Evolutionary conservation across 2,329 filamentous ascomycete genomes (phyloP).

Genomic region (Sclerotinia borealis): DNA sequence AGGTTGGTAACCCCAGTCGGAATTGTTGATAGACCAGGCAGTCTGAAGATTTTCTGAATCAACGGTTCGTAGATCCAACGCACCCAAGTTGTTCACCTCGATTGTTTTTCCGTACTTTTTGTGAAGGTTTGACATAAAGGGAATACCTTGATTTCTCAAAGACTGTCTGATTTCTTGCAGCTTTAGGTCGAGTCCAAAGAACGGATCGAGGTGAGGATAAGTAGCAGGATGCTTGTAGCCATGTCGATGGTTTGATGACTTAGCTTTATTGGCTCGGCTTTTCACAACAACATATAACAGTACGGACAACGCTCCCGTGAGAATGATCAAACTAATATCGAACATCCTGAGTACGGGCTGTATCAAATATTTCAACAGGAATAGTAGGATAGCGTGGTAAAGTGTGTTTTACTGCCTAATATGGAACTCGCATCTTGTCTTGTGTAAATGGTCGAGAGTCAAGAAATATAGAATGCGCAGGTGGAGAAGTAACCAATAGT

Average conservation of each 20-base stretch:
- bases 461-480: not conserved
- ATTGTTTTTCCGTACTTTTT: not conserved
- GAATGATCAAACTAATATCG: not conserved
- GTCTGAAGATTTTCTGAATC: not conserved
- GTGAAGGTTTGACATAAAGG: not conserved
- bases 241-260: not conserved
- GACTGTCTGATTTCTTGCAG: not conserved
- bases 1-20: conserved; percentile 3
- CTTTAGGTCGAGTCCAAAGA: conserved; percentile 3
- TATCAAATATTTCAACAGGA: too few species aligned
- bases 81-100: not conserved
- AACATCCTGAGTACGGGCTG: not conserved
- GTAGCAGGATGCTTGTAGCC: not conserved
- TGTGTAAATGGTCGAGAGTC: not conserved
- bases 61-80: not conserved
- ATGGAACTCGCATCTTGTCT: not conserved
- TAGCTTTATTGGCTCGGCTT: not conserved
- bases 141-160: not conserved
- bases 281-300: not conserved
- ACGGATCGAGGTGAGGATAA: conserved; percentile 6
- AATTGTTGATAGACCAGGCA: not conserved
- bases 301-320: not conserved
- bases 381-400: not conserved
- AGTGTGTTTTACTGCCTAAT: too few species aligned
- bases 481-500: not conserved